Conservation (phyloP, 208 protist genomes). For the Vickermania spadyakhi region DNA sequence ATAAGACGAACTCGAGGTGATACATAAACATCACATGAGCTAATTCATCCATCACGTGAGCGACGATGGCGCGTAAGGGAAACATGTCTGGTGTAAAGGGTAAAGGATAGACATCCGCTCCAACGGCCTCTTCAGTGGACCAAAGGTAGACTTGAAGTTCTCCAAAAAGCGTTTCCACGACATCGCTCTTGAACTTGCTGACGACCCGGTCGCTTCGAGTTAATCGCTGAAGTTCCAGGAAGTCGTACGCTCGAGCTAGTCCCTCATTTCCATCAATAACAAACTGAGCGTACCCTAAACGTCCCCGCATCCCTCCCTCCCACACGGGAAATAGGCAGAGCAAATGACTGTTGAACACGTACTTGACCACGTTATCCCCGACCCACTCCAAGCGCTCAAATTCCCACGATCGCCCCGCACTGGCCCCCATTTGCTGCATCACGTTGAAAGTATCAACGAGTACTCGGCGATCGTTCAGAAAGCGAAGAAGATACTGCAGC, state of each 20-base stretch:
- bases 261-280: slow-evolving; percentile 88
- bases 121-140: slow-evolving; percentile 48
- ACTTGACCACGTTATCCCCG: slow-evolving; percentile 86
- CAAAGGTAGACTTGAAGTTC: slow-evolving; percentile 81
- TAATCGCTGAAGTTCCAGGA: slow-evolving; percentile 64
- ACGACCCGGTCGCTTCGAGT: slow-evolving; percentile 65
- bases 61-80: slow-evolving; percentile 54
- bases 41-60: slow-evolving; percentile 75
- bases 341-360: slow-evolving; percentile 69
- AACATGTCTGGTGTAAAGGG: slow-evolving; percentile 62
- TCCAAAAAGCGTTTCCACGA: slow-evolving; percentile 83
- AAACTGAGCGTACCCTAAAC: slow-evolving; percentile 67
- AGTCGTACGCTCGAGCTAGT: slow-evolving; percentile 75
- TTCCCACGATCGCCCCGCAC: slow-evolving; percentile 62
- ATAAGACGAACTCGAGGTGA: slow-evolving; percentile 53
- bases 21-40: slow-evolving; percentile 80
- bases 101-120: slow-evolving; percentile 27
- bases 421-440: slow-evolving; percentile 10
- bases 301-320: slow-evolving; percentile 61
- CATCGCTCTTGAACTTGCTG: slow-evolving; percentile 89
- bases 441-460: slow-evolving; percentile 70
- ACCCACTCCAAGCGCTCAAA: slow-evolving; percentile 86
- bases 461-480: slow-evolving; percentile 65
- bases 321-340: slow-evolving; percentile 48
- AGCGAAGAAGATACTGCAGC: slow-evolving; percentile 67